Base-by-base conservation (phyloP, 352 stramenopile species). In the Phytopythium chamaehyphon region DNA sequence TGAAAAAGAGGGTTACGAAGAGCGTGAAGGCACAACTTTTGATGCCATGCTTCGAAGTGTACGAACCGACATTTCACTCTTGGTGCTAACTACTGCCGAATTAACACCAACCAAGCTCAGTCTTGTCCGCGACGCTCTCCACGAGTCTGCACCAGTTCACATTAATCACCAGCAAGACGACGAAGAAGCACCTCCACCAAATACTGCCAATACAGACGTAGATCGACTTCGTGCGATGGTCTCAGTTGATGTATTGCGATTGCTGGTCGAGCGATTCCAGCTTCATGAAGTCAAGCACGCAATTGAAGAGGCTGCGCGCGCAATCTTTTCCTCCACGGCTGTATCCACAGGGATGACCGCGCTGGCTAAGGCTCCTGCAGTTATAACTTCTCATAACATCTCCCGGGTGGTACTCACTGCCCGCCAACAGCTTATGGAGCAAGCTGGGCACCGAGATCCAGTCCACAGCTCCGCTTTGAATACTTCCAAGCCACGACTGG, bases 371-470 rank as follows among this genome's bases (percentile, higher is more conserved):
- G 44, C 53, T 0, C 33, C 53, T 1, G 47, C 42, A 26, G 51
- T 77, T 2, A 31, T 85, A 16, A 80, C 71, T 3, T 64, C 54
- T 28, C 57, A 24, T 18, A 85, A 85, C 47, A 70, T 85, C 19
- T 36, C 70, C 16, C 45, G 57, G 7, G 61, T 65, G 16, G 65
- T 80, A 15, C 48, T 82, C 0, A 36, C 64, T 6, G 58, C 55
- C 3, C 62, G 69, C 40, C 62, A 59, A 28, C 46, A 51, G 2
- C 48, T 85, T 11, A 43, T 45, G 22, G 7, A 40, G 22, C 31
- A 24, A 28, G 22, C 42, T 45, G 9, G 44, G 28, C 28, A 33
- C 49, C 9, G 18, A 24, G 10, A 3, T 26, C 43, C 18, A 22
- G 28, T 18, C 37, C 38, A n/a, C 39, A 53, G 46, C 28, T 36